These are phyloP conservation scores for Penicillium sp. DNA, from an alignment of 2,329 filamentous ascomycete species.

Conservation along the genomic window DNA sequence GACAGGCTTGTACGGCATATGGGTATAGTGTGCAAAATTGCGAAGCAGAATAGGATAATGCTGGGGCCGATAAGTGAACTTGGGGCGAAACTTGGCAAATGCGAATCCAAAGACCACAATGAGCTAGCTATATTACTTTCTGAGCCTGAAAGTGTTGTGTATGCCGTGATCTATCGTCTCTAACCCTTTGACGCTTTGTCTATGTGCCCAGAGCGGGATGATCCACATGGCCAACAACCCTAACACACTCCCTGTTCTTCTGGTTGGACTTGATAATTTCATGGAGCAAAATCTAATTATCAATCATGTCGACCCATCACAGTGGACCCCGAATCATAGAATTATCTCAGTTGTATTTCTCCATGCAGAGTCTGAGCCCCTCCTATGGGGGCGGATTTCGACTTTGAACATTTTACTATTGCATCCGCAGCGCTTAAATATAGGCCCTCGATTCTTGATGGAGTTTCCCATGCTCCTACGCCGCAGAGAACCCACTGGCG, in stretches of 20 bases:
- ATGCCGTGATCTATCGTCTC: background rate
- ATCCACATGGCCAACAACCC: slow-evolving; percentile 6
- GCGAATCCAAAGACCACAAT: background rate
- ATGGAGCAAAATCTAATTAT: background rate
- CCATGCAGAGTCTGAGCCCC: slow-evolving; percentile 33
- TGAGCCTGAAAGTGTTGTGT: too few relatives aligned
- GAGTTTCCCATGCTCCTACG: slow-evolving; percentile 24
- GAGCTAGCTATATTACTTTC: too few relatives aligned
- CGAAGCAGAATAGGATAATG: background rate
- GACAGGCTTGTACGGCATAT: background rate
- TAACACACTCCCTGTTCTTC: background rate
- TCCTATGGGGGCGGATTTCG: slow-evolving; percentile 35
- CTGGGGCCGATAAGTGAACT: background rate
- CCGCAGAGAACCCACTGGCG: slow-evolving; percentile 35
- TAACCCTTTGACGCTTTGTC: slow-evolving; percentile 12
- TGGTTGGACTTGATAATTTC: background rate
- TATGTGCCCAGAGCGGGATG: slow-evolving; percentile 3
- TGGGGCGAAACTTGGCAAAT: background rate
- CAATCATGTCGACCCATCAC: background rate
- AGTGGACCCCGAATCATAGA: slow-evolving; percentile 22
- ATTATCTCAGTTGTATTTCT: slow-evolving; percentile 15
- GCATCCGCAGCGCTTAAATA: slow-evolving; percentile 40
- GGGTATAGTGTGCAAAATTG: background rate
- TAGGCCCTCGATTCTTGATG: slow-evolving; percentile 33
- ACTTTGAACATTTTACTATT: slow-evolving; percentile 27